phyloP scores from a whole-genome alignment of 805 yeast genomes.

The Torulaspora delbrueckii region DNA sequence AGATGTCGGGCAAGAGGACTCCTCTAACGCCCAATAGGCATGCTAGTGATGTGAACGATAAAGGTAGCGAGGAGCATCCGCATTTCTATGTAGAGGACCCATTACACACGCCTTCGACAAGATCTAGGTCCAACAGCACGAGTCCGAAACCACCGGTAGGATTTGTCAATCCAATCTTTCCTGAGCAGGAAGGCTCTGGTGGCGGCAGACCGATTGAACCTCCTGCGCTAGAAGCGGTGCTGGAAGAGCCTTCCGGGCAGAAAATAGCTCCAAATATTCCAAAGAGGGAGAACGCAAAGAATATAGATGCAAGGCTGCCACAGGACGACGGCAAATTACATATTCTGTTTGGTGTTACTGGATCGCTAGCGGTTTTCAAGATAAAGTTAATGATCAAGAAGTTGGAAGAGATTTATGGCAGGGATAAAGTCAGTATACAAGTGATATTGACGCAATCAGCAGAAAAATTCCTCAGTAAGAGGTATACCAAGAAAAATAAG shows the following conservation, averaged over 20 bases:
- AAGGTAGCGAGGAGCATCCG: constrained; percentile 56
- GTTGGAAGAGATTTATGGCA: constrained; percentile 74
- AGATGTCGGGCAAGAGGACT: constrained; percentile 2
- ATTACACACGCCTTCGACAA: constrained; percentile 39
- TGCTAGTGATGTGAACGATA: not conserved
- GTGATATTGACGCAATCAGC: constrained; percentile 82
- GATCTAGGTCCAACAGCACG: constrained; percentile 21
- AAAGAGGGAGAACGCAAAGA: constrained; percentile 41
- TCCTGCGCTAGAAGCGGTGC: constrained; percentile 10
- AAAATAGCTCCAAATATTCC: constrained; percentile 18
- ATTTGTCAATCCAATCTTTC: not conserved
- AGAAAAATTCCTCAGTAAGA: constrained; percentile 53
- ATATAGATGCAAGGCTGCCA: constrained; percentile 59
- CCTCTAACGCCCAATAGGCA: not conserved
- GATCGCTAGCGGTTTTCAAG: constrained; percentile 79
- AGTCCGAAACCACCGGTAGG: constrained; percentile 22
- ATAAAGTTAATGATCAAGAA: constrained; percentile 75
- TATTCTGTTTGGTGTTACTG: constrained; percentile 81
- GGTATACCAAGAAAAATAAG: constrained; percentile 17
- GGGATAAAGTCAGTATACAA: constrained; percentile 72
- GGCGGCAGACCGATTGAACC: constrained; percentile 5
- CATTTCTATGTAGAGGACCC: constrained; percentile 71
- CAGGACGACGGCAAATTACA: constrained; percentile 87
- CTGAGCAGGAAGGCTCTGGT: constrained; percentile 10
- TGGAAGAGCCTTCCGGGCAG: constrained; percentile 12